Conservation (phyloP, 2,329 filamentous ascomycete genomes). For the Paradendryphiella salina region DNA sequence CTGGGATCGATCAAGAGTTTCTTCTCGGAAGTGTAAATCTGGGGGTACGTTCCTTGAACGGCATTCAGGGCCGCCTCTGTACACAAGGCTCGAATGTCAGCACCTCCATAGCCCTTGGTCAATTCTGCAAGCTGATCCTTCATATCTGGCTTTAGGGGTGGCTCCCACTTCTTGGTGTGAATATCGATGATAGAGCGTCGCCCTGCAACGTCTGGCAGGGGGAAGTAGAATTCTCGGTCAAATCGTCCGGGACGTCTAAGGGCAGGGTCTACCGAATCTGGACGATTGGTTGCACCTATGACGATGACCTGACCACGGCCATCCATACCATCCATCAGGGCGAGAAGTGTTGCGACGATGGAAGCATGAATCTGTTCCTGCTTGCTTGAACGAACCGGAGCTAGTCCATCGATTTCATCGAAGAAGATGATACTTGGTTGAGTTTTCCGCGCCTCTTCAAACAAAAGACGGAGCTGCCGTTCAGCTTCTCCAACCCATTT, state of each 20-base stretch:
- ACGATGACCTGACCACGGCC: slow-evolving; percentile 82
- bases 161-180: slow-evolving; percentile 91
- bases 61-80: slow-evolving; percentile 95
- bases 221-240: slow-evolving; percentile 97
- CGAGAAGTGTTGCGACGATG: slow-evolving; percentile 64
- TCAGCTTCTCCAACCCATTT: slow-evolving; percentile 99
- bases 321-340: slow-evolving; percentile 57
- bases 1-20: slow-evolving; percentile 86
- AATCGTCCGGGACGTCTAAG: slow-evolving; percentile 91
- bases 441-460: slow-evolving; percentile 92
- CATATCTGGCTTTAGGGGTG: slow-evolving; percentile 71
- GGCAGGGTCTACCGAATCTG: slow-evolving; percentile 96
- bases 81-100: slow-evolving; percentile 88
- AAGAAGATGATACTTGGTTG: slow-evolving; percentile 99
- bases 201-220: slow-evolving; percentile 78
- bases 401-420: slow-evolving; percentile 96
- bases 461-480: slow-evolving; percentile 87
- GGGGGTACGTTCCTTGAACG: slow-evolving; percentile 92
- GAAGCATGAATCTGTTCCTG: slow-evolving; percentile 99
- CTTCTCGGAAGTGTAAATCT: slow-evolving; percentile 89
- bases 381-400: slow-evolving; percentile 94
- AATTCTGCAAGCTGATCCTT: slow-evolving; percentile 81
- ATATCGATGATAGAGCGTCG: slow-evolving; percentile 90
- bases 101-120: slow-evolving; percentile 96
- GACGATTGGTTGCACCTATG: slow-evolving; percentile 96